Evolutionary conservation across 148 eudicot genomes (phyloP).

Genomic region (Arctostaphylos glauca): DNA sequence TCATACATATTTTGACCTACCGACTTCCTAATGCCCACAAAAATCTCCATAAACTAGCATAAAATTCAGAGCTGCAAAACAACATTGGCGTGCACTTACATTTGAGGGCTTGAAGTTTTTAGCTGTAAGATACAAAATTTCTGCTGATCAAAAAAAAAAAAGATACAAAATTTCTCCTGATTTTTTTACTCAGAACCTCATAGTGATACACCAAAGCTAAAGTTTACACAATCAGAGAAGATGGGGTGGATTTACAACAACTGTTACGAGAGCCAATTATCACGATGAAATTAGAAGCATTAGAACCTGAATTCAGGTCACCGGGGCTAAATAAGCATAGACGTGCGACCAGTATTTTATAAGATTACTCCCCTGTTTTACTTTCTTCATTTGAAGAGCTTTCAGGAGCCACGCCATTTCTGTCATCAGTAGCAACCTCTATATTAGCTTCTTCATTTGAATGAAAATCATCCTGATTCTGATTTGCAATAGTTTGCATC

Average conservation of each 20-base stretch:
- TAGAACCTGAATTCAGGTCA: neutral
- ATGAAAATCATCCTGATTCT: constrained; percentile 27
- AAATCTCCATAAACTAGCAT: neutral
- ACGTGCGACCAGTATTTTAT: constrained; percentile 16
- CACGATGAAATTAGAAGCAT: neutral
- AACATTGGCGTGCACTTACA: neutral
- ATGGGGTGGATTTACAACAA: neutral
- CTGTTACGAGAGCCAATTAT: neutral
- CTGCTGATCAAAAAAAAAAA: no score
- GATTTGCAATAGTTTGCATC: constrained; percentile 17
- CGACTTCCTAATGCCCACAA: neutral
- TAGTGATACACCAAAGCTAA: neutral
- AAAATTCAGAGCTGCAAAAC: neutral
- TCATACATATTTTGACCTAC: neutral
- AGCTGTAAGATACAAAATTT: neutral
- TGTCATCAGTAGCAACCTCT: constrained; percentile 27
- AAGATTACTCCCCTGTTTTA: constrained; percentile 20
- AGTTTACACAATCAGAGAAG: neutral
- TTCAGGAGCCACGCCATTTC: constrained; percentile 16
- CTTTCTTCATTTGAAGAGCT: constrained; percentile 17
- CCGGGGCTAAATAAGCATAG: neutral
- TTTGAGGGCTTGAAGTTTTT: neutral
- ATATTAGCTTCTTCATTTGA: constrained; percentile 24
- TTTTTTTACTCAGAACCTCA: constrained; percentile 3
- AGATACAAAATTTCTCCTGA: neutral